Base-by-base conservation (phyloP, 768 basidiomycete species). In the Leccinellum albellum region DNA sequence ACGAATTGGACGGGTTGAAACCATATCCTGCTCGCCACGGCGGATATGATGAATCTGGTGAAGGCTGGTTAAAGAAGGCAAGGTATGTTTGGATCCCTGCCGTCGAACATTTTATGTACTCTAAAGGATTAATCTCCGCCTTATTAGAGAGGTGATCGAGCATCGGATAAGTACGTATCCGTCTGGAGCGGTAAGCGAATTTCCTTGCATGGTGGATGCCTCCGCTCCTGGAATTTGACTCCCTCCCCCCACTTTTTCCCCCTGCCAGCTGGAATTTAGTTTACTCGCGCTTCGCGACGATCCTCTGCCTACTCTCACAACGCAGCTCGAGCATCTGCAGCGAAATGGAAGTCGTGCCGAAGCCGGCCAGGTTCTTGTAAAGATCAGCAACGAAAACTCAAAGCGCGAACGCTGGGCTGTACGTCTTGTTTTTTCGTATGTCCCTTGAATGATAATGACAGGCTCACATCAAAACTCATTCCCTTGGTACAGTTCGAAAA, bases 1-100 rank as follows among this genome's bases (percentile, higher is more conserved):
- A 95, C 73, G 96, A 99, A 74, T 80, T 99, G 31, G 96, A 98
- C 66, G 96, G 96, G 12, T 75, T 99, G 61, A 91, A 94, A 69
- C 74, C 78, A 47, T 75, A 79, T 60, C 87, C 96, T 2, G 83
- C 98, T 17, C 82, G 80, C 57, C 97, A 99, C 70, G 91, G 90
- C n/a, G 65, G 74, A 31, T 88, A 82, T 60, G 77, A 82, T 23
- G 85, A 85, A 52, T 72, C 70, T 9, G 86, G 84, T 6, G 89
- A 89, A 73, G 90, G 89, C 10, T 98, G 96, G 96, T 66, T 91
- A 24, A 83, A 81, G 53, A 83, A 79, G 65, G 95, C 94, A 49
- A 83, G 90, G 84, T 89, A 44, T 12, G 75, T 64, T 8, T 21
- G 40, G 12, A 2, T 13, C 40, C 12, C 51, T 42, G 23, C 31